Evolutionary conservation across 2,329 filamentous ascomycete species (phyloP), one percentile per base, ranked within the genome.

Genomic region (Ophiostoma montium): DNA sequence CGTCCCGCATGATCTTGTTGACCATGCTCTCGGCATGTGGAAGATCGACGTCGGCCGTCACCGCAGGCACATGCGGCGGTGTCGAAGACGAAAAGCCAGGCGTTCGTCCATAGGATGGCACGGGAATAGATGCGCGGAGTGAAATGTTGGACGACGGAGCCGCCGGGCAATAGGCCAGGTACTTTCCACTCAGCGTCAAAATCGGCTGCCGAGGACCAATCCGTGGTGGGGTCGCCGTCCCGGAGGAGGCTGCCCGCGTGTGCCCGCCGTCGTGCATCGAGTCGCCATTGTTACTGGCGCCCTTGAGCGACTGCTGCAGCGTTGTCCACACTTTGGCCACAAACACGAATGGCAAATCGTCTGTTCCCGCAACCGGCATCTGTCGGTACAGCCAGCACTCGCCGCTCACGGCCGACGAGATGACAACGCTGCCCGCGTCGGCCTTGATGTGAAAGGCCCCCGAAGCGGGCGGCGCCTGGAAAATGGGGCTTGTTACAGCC

Each of bases 271-370:
- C 74, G 51, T 72, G 67, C 1, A 65, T 57, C 23, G 36, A 9
- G 5, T 54, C 54, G 27, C 47, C 47, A 7, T 33, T 31, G 67
- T n/a, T 61, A 30, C 75, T 70, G 21, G 16, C 16, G 9, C 67
- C 67, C 51, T 71, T 70, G 16, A 68, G 64, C 30, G 68, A 67
- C 55, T 79, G 75, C 60, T 92, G 86, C 27, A 95, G 70, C 41
- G 80, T 82, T 1, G 92, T 95, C 92, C 92, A 98, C 16, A 94
- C 68, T 66, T 98, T 98, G 18, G 83, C 89, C 49, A 92, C 71
- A 58, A 88, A 95, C 35, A 65, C 69, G 61, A 74, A 82, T 15
- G 63, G 60, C 41, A 67, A 55, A 19, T 66, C 65, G 1, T 63
- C 60, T 19, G 74, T 72, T 43, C 67, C 65, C 0, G 64, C 59